These are phyloP conservation scores for Penicillium sclerotigenum DNA, from an alignment of 2,329 filamentous ascomycete genomes.

Conservation along the genomic window DNA sequence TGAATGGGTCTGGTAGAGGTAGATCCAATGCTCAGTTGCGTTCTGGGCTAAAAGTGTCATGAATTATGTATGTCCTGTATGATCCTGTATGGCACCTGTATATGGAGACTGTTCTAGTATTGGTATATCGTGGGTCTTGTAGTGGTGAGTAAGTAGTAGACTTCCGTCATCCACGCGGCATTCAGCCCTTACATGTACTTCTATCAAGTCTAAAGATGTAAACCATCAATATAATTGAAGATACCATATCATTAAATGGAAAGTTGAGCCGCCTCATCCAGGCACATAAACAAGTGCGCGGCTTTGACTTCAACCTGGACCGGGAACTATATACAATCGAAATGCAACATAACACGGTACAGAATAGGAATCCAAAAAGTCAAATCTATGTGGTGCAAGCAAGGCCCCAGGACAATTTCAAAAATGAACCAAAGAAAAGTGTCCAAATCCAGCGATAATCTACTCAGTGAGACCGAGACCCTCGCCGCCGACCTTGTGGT, in stretches of 20 bases:
- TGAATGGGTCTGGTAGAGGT: constrained; percentile 21
- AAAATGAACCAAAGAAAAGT: neutral
- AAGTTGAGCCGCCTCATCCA: constrained; percentile 7
- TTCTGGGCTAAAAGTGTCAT: constrained; percentile 26
- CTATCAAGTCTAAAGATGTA: neutral
- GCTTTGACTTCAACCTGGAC: constrained; percentile 12
- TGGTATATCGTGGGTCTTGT: neutral
- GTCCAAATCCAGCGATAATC: neutral
- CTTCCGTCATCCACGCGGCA: neutral
- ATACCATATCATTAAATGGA: constrained; percentile 21
- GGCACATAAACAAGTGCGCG: constrained; percentile 5
- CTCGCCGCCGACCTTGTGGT: constrained; percentile 40
- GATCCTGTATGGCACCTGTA: constrained; percentile 8
- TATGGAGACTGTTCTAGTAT: neutral
- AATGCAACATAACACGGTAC: constrained; percentile 18
- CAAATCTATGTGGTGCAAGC: constrained; percentile 20
- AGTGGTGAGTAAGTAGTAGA: neutral
- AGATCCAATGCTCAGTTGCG: constrained; percentile 19
- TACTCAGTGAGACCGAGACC: constrained; percentile 38
- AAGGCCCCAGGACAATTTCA: neutral
- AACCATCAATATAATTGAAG: neutral
- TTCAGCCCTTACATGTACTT: neutral
- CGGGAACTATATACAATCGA: constrained; percentile 25
- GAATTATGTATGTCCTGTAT: constrained; percentile 27
- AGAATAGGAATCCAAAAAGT: constrained; percentile 10